A percentile compares a stretch with the other conserved stretches of the same genome.
phyloP scores from a whole-genome alignment of 768 basidiomycete genomes.

The Pisolithus microcarpus region DNA sequence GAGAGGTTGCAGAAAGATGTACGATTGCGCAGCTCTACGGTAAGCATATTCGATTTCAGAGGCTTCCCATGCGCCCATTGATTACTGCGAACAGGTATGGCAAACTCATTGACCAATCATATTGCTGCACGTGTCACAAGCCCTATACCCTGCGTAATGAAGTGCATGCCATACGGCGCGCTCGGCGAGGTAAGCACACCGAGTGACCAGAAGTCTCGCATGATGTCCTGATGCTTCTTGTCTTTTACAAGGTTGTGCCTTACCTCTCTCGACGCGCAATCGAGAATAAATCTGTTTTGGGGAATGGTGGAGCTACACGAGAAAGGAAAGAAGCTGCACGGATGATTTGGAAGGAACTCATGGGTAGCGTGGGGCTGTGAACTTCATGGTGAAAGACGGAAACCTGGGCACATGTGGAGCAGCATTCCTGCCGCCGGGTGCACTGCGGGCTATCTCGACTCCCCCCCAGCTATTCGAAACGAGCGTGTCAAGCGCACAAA shows the following conservation, averaged over 20 bases:
- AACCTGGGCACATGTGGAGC: no score
- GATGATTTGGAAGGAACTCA: slow-evolving; percentile 25
- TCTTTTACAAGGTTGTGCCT: slow-evolving; percentile 62
- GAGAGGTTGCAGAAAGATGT: slow-evolving; percentile 57
- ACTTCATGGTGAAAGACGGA: neutral
- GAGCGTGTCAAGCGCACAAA: no score
- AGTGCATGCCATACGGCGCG: slow-evolving; percentile 77
- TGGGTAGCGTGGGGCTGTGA: slow-evolving; percentile 13
- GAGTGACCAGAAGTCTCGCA: no score
- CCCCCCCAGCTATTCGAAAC: no score
- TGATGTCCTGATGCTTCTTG: neutral
- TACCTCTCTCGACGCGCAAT: slow-evolving; percentile 84
- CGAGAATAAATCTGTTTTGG: slow-evolving; percentile 88
- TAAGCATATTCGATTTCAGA: slow-evolving; percentile 25
- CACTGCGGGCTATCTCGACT: no score
- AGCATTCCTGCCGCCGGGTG: no score
- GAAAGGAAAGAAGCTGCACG: slow-evolving; percentile 22
- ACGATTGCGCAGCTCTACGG: slow-evolving; percentile 82
- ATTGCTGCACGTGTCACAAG: slow-evolving; percentile 48
- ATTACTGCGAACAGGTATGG: slow-evolving; percentile 56
- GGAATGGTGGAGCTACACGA: slow-evolving; percentile 53
- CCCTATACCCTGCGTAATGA: slow-evolving; percentile 67
- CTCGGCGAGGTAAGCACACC: slow-evolving; percentile 46
- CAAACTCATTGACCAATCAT: slow-evolving; percentile 69
- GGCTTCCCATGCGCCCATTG: neutral